phyloP scores from a whole-genome alignment of 1,284 basidiomycete species.

The Leccinum pachyderme region DNA sequence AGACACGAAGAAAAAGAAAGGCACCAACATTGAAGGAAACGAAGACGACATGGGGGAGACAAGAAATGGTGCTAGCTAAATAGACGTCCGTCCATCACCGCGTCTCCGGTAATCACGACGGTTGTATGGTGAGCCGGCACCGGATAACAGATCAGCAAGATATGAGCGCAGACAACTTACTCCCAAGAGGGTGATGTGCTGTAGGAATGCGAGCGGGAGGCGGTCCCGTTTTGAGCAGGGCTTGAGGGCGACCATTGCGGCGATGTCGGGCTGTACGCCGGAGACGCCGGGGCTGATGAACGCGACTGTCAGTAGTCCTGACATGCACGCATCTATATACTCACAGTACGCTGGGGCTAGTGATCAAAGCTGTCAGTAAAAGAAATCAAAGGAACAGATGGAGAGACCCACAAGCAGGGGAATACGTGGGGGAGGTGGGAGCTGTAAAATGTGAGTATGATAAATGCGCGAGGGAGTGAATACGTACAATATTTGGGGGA shows the following conservation, averaged over 20 bases:
- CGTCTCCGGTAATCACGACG: conserved; percentile 8
- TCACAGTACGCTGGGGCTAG: conserved; percentile 72
- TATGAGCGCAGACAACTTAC: conserved; percentile 28
- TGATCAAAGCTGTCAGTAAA: conserved; percentile 23
- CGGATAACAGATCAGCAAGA: conserved; percentile 12
- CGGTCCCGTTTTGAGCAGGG: conserved; percentile 57
- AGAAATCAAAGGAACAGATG: neutral
- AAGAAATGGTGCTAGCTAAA: conserved; percentile 31
- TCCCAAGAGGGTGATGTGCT: conserved; percentile 59
- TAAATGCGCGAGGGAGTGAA: neutral
- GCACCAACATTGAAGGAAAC: conserved; percentile 5
- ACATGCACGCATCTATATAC: conserved; percentile 26
- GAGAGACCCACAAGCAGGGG: conserved; percentile 70
- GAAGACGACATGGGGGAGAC: conserved; percentile 15
- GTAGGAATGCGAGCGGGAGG: conserved; percentile 43
- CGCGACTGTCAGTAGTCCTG: conserved; percentile 14
- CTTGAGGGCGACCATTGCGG: conserved; percentile 78
- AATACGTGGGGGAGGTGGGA: conserved; percentile 82
- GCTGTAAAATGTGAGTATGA: conserved; percentile 42
- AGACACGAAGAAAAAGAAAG: conserved; percentile 16
- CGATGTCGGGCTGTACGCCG: conserved; percentile 80
- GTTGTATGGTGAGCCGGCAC: conserved; percentile 8
- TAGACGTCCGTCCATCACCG: conserved; percentile 5
- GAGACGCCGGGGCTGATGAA: conserved; percentile 70
- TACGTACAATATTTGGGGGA: conserved; percentile 85